Percentiles rank a stretch among this genome's conserved stretches.
phyloP scores from a whole-genome alignment of 441 rosid genomes.

The Euphorbia schlechtendalii region DNA sequence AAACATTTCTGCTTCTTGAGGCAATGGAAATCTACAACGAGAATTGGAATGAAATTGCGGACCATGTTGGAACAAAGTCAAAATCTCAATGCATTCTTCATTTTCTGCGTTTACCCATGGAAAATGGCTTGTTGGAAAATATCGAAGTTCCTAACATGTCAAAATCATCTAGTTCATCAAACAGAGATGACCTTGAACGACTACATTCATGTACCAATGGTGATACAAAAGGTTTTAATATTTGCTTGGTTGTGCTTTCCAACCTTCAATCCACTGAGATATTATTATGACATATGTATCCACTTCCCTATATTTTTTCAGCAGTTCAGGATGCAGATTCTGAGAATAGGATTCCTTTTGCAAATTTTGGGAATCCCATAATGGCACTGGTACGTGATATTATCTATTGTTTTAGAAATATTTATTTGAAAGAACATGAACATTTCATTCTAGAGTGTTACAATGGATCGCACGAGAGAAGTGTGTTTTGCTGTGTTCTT shows the following conservation, averaged over 20 bases:
- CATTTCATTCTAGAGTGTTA: neutral
- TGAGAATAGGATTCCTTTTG: constrained; percentile 70
- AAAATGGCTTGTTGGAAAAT: constrained; percentile 71
- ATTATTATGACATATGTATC: constrained; percentile 7
- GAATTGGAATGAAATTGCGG: constrained; percentile 86
- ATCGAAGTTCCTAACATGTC: constrained; percentile 59
- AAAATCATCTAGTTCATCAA: constrained; percentile 32
- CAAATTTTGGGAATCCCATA: constrained; percentile 77
- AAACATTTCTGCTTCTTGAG: constrained; percentile 80
- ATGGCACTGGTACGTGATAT: constrained; percentile 70
- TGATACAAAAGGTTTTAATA: constrained; percentile 32
- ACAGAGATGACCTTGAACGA: constrained; percentile 45
- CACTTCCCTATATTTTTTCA: constrained; percentile 16
- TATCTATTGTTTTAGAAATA: neutral
- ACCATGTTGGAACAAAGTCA: constrained; percentile 81
- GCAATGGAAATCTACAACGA: constrained; percentile 78
- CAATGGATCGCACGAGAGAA: neutral
- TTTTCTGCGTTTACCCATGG: constrained; percentile 78
- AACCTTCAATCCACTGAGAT: constrained; percentile 4
- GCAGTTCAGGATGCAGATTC: constrained; percentile 49
- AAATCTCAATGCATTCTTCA: constrained; percentile 95
- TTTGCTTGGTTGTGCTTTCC: constrained; percentile 18
- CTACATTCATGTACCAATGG: constrained; percentile 47
- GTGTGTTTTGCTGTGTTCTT: neutral
- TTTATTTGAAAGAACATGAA: constrained; percentile 5